A percentile compares a stretch with the other conserved stretches of the same genome.
phyloP scores from a whole-genome alignment of 2,329 filamentous ascomycete species.

The Talaromyces verruculosus region DNA sequence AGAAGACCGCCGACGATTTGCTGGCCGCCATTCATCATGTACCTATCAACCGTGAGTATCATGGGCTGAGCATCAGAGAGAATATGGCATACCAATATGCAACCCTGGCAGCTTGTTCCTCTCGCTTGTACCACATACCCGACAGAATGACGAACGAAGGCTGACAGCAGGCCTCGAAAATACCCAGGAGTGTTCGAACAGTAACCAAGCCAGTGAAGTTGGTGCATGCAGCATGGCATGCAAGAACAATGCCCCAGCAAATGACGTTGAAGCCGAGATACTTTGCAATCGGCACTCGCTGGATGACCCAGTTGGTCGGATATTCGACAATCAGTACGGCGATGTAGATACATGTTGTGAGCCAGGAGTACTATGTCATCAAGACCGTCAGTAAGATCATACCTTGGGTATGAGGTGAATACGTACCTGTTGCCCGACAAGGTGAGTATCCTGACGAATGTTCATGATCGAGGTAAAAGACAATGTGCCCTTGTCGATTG shows the following conservation, averaged over 20 bases:
- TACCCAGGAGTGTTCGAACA: constrained; percentile 65
- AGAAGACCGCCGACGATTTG: constrained; percentile 71
- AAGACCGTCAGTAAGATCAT: neutral
- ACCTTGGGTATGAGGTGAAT: neutral
- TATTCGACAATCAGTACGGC: constrained; percentile 70
- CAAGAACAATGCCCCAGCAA: constrained; percentile 62
- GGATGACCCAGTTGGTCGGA: constrained; percentile 65
- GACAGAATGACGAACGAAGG: constrained; percentile 67
- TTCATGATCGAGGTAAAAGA: constrained; percentile 47
- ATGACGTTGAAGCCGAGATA: constrained; percentile 65
- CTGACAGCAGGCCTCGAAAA: constrained; percentile 70
- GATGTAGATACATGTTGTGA: constrained; percentile 73
- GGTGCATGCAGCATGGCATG: constrained; percentile 60
- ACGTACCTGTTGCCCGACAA: constrained; percentile 31
- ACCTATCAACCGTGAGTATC: constrained; percentile 37
- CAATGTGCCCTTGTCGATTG: constrained; percentile 44
- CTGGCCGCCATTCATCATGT: constrained; percentile 75
- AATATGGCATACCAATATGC: constrained; percentile 61
- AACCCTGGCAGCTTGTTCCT: constrained; percentile 66
- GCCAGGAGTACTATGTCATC: constrained; percentile 61
- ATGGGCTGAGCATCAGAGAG: neutral
- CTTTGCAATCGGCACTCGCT: constrained; percentile 66
- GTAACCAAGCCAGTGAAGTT: constrained; percentile 61
- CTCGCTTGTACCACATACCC: constrained; percentile 68
- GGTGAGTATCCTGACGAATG: constrained; percentile 48